A percentile compares a stretch with the other conserved stretches of the same genome.
These are phyloP conservation scores for Bertia moriformis DNA, from an alignment of 2,329 filamentous ascomycete species.

Conservation along the genomic window DNA sequence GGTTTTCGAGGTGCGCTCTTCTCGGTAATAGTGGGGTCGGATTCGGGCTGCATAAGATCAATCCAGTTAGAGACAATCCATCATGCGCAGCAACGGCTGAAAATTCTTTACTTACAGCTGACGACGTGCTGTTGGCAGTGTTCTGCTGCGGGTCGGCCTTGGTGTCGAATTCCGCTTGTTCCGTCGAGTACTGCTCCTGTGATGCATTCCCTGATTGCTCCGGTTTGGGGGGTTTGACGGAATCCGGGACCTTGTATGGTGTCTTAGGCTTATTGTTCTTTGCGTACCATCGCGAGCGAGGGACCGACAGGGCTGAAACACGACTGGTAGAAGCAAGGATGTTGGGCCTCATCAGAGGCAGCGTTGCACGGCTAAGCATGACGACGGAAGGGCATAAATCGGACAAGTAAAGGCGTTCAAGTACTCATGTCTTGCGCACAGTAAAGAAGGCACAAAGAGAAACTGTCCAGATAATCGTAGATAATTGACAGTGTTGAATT, in stretches of 20 bases:
- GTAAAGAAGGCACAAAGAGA: conserved; percentile 5
- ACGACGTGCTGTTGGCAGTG: conserved; percentile 8
- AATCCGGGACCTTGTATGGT: conserved; percentile 9
- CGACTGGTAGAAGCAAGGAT: conserved; percentile 16
- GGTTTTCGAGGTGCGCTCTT: conserved; percentile 39
- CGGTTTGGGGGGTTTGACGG: conserved; percentile 5
- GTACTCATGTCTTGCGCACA: too few species aligned
- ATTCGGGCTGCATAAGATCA: background rate
- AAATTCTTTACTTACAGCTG: background rate
- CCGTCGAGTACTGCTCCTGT: conserved; percentile 14
- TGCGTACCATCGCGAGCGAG: conserved; percentile 20
- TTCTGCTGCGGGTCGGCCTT: conserved; percentile 15
- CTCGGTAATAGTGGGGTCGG: too few species aligned
- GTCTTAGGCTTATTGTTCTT: conserved; percentile 15
- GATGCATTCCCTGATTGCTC: too few species aligned
- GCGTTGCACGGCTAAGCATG: conserved; percentile 26
- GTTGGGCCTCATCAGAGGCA: conserved; percentile 23
- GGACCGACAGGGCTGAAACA: conserved; percentile 12
- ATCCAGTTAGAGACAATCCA: background rate
- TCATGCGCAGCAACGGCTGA: background rate
- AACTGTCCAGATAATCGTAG: background rate
- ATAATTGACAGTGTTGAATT: background rate
- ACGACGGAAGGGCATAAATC: conserved; percentile 9
- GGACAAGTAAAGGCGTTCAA: background rate
- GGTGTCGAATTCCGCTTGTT: conserved; percentile 21